Base-by-base conservation (phyloP, 2,329 filamentous ascomycete genomes). In the Pseudocercospora eumusae region DNA sequence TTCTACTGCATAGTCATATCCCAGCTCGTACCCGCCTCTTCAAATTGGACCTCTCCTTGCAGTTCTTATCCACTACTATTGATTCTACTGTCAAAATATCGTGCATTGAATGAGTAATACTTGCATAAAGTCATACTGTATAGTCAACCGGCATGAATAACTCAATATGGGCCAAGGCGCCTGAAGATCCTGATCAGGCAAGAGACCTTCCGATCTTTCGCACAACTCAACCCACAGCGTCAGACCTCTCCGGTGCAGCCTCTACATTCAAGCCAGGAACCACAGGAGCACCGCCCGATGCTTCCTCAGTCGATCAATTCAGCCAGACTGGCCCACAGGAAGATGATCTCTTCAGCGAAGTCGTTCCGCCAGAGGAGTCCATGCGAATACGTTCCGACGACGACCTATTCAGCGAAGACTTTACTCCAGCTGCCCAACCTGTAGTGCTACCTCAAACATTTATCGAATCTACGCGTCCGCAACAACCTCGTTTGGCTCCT, bases 391-490 rank as follows among this genome's bases (percentile, higher is more conserved):
- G 80, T n/a, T 76, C 78, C 42, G 78, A 79, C 45, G 80, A 82
- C 63, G 80, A 82, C 64, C 74, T 82, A 4, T 82, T 82, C 71
- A 80, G 79, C 68, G 80, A 82, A 59, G 80, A 82, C 68, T 81
- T 82, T 64, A 80, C 75, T 7, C 80, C 80, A 10, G 75, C 80
- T 7, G 70, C 77, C 36, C 75, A 81, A 55, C 77, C 79, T 2
- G 71, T 78, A 9, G 72, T 78, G 1, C 56, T 62, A 11, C 52
- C 64, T 11, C 45, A 58, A 23, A 56, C 59, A 25, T 65, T n/a
- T n/a, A n/a, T n/a, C n/a, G n/a, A 65, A 23, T 44, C 65, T 57
- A 45, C 66, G 60, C 49, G 63, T 59, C 4, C n/a, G n/a, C 50
- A 31, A 21, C n/a, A 7, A n/a, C 15, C 50, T 18, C 50, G 50